These are phyloP conservation scores for Candida alai DNA, from an alignment of 805 yeast species.

Conservation along the genomic window DNA sequence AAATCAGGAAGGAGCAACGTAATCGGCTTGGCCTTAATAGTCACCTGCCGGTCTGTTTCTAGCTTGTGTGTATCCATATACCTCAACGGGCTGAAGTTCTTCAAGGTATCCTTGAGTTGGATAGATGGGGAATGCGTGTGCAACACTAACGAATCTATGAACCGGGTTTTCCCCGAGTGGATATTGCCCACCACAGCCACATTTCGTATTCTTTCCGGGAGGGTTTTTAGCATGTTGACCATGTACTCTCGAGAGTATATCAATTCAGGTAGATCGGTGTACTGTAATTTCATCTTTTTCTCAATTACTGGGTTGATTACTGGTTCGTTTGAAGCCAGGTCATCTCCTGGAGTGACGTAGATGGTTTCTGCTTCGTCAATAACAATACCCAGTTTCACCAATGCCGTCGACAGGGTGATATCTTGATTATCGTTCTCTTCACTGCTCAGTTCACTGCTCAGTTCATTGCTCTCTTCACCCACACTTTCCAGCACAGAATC, in stretches of 20 bases:
- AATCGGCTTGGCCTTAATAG: constrained; percentile 61
- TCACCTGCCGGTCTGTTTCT: constrained; percentile 67
- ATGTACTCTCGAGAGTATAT: constrained; percentile 62
- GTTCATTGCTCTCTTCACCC: constrained; percentile 4
- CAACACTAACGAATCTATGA: constrained; percentile 62
- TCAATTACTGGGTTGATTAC: constrained; percentile 21
- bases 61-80: constrained; percentile 70
- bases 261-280: constrained; percentile 52
- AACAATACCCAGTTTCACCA: constrained; percentile 14
- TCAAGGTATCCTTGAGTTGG: constrained; percentile 18
- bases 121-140: constrained; percentile 55
- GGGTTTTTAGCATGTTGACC: constrained; percentile 36
- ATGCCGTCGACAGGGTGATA: too few relatives aligned
- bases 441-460: too few relatives aligned
- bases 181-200: constrained; percentile 75
- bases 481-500: constrained; percentile 16
- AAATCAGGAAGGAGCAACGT: constrained; percentile 55
- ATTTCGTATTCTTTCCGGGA: constrained; percentile 69
- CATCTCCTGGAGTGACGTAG: constrained; percentile 12
- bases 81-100: constrained; percentile 46
- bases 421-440: constrained; percentile 9
- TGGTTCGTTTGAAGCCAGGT: constrained; percentile 20
- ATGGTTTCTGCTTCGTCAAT: constrained; percentile 2
- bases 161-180: constrained; percentile 82
- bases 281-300: constrained; percentile 19